Conservation (phyloP, 1,284 basidiomycete genomes). For the Boletellus sp. region DNA sequence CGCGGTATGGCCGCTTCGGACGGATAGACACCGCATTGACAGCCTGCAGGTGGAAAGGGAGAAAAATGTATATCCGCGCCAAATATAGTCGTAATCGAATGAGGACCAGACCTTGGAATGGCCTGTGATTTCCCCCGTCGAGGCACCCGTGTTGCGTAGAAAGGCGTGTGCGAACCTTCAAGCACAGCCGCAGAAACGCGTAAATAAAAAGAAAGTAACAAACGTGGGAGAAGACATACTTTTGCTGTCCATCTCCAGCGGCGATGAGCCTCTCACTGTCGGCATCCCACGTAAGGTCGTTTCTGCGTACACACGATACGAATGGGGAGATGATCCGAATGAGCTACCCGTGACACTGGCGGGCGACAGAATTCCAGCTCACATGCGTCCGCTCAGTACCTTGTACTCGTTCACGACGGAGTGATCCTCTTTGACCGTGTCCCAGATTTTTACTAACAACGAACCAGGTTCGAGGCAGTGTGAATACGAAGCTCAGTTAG, state of each 20-base stretch:
- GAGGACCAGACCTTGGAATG: slow-evolving; percentile 73
- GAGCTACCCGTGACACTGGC: too few species aligned
- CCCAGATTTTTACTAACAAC: slow-evolving; percentile 82
- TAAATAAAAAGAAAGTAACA: not conserved
- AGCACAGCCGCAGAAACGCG: not conserved
- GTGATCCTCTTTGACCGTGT: slow-evolving; percentile 86
- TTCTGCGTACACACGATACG: too few species aligned
- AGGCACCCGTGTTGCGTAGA: slow-evolving; percentile 84
- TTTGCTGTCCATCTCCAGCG: slow-evolving; percentile 93
- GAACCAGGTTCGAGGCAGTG: not conserved
- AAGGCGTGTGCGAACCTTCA: slow-evolving; percentile 82
- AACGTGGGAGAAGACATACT: slow-evolving; percentile 43
- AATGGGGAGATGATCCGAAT: too few species aligned
- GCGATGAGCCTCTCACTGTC: slow-evolving; percentile 95
- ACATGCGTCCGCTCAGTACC: slow-evolving; percentile 82
- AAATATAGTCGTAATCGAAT: not conserved
- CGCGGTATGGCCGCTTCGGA: slow-evolving; percentile 86
- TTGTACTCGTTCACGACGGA: slow-evolving; percentile 82
- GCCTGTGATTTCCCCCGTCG: slow-evolving; percentile 90
- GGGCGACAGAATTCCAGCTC: slow-evolving; percentile 24
- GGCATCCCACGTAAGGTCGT: slow-evolving; percentile 94
- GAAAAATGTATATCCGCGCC: not conserved
- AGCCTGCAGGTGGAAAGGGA: slow-evolving; percentile 40
- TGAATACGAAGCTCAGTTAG: not conserved
- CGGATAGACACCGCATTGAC: slow-evolving; percentile 93